A percentile compares a stretch with the other conserved stretches of the same genome.
These are phyloP conservation scores for Brassica rapa DNA, from an alignment of 345 rosid genomes.

Conservation along the genomic window DNA sequence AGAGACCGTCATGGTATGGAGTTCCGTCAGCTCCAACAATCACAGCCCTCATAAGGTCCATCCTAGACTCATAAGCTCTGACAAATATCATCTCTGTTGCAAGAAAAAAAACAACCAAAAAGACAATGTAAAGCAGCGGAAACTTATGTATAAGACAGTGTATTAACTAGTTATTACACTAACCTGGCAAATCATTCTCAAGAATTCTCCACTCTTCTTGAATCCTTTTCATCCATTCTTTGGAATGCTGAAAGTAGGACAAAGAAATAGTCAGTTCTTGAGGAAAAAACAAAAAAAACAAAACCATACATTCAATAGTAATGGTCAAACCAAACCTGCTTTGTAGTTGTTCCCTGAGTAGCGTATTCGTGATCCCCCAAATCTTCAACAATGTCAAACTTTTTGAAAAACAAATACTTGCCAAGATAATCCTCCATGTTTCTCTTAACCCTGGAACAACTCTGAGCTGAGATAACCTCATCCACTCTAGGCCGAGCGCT, in stretches of 20 bases:
- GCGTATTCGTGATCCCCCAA: slow-evolving; percentile 67
- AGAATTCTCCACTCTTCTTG: slow-evolving; percentile 90
- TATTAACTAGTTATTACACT: slow-evolving; percentile 15
- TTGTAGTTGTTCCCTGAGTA: slow-evolving; percentile 38
- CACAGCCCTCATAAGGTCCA: slow-evolving; percentile 94
- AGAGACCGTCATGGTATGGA: slow-evolving; percentile 95
- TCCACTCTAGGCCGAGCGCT: slow-evolving; percentile 15
- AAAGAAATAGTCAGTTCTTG: not conserved
- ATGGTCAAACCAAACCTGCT: slow-evolving; percentile 52
- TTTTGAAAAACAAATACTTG: slow-evolving; percentile 59
- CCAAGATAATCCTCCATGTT: slow-evolving; percentile 53
- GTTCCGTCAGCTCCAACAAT: slow-evolving; percentile 92
- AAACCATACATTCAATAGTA: slow-evolving; percentile 1
- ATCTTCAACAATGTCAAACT: slow-evolving; percentile 78
- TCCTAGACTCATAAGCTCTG: slow-evolving; percentile 86
- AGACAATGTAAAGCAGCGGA: slow-evolving; percentile 1
- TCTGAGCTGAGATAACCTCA: slow-evolving; percentile 24
- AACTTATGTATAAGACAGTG: not conserved
- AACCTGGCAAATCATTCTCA: slow-evolving; percentile 87
- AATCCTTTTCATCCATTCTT: slow-evolving; percentile 71
- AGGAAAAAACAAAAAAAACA: not conserved
- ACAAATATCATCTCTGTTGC: slow-evolving; percentile 77
- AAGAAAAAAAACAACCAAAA: not conserved
- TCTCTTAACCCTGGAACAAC: slow-evolving; percentile 36
- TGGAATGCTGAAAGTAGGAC: slow-evolving; percentile 50